phyloP scores from a whole-genome alignment of 1,284 basidiomycete species.

The Trichosporon sp. region DNA sequence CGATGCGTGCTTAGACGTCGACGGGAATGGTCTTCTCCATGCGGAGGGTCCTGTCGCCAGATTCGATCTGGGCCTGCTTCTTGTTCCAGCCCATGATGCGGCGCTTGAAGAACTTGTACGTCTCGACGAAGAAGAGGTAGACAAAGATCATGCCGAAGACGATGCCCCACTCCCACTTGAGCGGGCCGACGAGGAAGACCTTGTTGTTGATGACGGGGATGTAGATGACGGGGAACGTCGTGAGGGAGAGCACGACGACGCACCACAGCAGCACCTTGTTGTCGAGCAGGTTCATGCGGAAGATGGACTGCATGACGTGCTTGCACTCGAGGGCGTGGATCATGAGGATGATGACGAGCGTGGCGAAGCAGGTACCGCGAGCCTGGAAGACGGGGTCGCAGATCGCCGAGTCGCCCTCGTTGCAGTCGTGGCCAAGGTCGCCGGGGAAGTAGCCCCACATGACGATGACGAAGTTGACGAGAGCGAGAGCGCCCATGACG shows the following conservation, averaged over 20 bases:
- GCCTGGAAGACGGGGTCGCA: slow-evolving; percentile 60
- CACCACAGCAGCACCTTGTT: slow-evolving; percentile 64
- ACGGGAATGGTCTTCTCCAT: slow-evolving; percentile 47
- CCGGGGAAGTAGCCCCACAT: slow-evolving; percentile 61
- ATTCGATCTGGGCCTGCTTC: slow-evolving; percentile 22
- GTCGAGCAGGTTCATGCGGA: slow-evolving; percentile 61
- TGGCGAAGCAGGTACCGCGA: slow-evolving; percentile 63
- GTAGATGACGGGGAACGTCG: slow-evolving; percentile 55
- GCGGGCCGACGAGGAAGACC: slow-evolving; percentile 50
- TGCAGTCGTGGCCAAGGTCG: slow-evolving; percentile 61
- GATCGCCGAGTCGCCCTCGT: slow-evolving; percentile 48
- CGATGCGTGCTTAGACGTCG: background rate
- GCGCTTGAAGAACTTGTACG: slow-evolving; percentile 50
- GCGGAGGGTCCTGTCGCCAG: slow-evolving; percentile 47
- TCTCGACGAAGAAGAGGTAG: slow-evolving; percentile 48
- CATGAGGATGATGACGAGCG: slow-evolving; percentile 61
- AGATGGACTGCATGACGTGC: slow-evolving; percentile 53
- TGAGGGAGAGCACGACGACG: slow-evolving; percentile 48
- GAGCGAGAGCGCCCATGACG: slow-evolving; percentile 64
- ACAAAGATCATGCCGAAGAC: slow-evolving; percentile 55
- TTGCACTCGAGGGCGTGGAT: slow-evolving; percentile 57
- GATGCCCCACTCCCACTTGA: slow-evolving; percentile 57
- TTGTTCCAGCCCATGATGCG: slow-evolving; percentile 31
- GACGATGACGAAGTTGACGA: slow-evolving; percentile 63
- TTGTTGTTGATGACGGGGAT: slow-evolving; percentile 56